Percentiles rank a stretch among this genome's conserved stretches.
Evolutionary conservation across 2,329 filamentous ascomycete species (phyloP).

Genomic region (Fusarium acutatum): DNA sequence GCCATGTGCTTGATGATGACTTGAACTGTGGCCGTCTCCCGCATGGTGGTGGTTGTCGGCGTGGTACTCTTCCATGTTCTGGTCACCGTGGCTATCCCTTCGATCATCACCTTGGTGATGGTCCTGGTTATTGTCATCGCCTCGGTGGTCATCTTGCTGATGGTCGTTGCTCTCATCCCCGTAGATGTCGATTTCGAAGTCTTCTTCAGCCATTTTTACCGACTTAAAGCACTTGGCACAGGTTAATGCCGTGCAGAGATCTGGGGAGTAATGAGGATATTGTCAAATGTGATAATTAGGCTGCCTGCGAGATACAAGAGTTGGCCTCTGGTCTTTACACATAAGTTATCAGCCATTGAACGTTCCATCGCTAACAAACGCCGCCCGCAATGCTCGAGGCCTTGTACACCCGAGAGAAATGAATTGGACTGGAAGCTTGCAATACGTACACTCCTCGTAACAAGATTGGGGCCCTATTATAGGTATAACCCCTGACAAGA

Average conservation of each 20-base stretch:
- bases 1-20: conserved; percentile 50
- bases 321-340: conserved; percentile 37
- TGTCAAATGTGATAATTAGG: conserved; percentile 42
- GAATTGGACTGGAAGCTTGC: conserved; percentile 52
- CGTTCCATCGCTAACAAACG: conserved; percentile 25
- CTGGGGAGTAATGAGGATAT: conserved; percentile 12
- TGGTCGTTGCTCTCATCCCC: conserved; percentile 64
- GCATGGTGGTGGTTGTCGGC: conserved; percentile 47
- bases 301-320: conserved; percentile 41
- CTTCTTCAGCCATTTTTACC: conserved; percentile 70
- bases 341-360: conserved; percentile 39
- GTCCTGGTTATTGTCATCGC: conserved; percentile 37
- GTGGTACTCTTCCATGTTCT: conserved; percentile 53
- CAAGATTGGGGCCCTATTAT: conserved; percentile 31
- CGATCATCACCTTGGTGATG: conserved; percentile 41
- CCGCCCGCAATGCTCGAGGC: conserved; percentile 3
- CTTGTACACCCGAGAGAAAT: conserved; percentile 36
- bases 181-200: conserved; percentile 78
- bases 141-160: conserved; percentile 49
- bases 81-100: conserved; percentile 47
- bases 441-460: conserved; percentile 64
- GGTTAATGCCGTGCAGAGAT: conserved; percentile 22
- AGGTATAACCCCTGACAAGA: conserved; percentile 31
- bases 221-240: conserved; percentile 19
- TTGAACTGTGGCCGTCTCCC: conserved; percentile 49